Percentiles rank a stretch among this genome's conserved stretches.
Conservation (phyloP, 208 protist genomes). For the Trichomonas gallinae region DNA sequence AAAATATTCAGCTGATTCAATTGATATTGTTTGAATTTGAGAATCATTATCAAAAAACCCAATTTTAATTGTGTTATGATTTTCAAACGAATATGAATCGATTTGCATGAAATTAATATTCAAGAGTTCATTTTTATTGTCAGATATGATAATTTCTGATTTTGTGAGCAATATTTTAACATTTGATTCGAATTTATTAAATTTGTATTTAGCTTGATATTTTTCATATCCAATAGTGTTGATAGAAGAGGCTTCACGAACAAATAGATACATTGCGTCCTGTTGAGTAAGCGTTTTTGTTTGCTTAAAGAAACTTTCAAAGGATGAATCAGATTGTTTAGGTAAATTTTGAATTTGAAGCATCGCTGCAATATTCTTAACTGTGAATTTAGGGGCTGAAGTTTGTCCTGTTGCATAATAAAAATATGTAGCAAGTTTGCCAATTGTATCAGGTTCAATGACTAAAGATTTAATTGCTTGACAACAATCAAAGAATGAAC, state of each 20-base stretch:
- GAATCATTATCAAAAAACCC: not conserved
- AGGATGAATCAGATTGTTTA: not conserved
- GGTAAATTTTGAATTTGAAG: not conserved
- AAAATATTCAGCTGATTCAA: not conserved
- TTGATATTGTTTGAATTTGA: not conserved
- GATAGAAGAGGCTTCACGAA: not conserved
- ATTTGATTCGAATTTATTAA: no score
- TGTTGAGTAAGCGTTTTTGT: not conserved
- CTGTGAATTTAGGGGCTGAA: not conserved
- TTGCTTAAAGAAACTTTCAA: not conserved
- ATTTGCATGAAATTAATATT: not conserved
- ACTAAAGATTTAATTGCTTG: not conserved
- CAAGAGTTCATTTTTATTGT: not conserved
- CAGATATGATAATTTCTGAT: not conserved
- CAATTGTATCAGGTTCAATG: not conserved
- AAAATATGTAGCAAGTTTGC: not conserved
- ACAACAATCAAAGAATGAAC: not conserved
- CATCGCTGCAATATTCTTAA: not conserved
- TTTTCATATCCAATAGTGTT: not conserved
- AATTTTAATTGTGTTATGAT: not conserved
- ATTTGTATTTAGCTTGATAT: not conserved
- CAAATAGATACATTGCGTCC: not conserved
- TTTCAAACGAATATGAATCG: not conserved
- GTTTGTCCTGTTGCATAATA: not conserved
- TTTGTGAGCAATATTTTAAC: no score